Conservation (phyloP, 106 monocot genomes). For the Triglochin maritima region DNA sequence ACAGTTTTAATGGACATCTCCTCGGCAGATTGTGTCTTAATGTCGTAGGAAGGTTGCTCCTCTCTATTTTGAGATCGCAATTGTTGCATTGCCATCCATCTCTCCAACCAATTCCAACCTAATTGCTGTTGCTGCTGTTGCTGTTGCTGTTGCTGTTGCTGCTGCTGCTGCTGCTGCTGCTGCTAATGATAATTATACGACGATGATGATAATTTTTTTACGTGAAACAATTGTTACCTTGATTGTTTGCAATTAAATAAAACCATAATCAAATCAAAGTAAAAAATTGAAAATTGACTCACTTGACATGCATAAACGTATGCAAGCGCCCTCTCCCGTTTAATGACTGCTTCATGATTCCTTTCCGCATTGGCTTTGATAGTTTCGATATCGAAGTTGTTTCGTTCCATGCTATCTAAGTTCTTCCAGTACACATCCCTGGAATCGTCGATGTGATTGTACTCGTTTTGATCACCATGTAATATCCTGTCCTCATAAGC, state of each 20-base stretch:
- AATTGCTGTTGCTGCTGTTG: slow-evolving; percentile 24
- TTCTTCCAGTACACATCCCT: slow-evolving; percentile 8
- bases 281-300: not conserved
- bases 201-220: too few species aligned
- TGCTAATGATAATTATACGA: not conserved
- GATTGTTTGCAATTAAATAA: too few species aligned
- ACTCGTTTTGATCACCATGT: slow-evolving; percentile 1
- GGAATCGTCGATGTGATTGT: not conserved
- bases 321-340: slow-evolving; percentile 67
- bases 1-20: slow-evolving; percentile 43
- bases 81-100: slow-evolving; percentile 55
- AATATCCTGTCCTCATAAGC: slow-evolving; percentile 7
- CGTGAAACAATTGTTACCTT: too few species aligned
- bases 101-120: slow-evolving; percentile 66
- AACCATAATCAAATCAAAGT: not conserved
- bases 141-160: slow-evolving; percentile 5
- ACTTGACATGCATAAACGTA: slow-evolving; percentile 74
- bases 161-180: not conserved
- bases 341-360: slow-evolving; percentile 21
- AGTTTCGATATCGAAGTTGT: slow-evolving; percentile 14
- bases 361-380: slow-evolving; percentile 7
- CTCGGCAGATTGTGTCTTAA: slow-evolving; percentile 8
- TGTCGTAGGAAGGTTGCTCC: not conserved
- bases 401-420: not conserved
- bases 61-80: slow-evolving; percentile 8